Evolutionary conservation across 306 rosid genomes (phyloP).

Genomic region (Cucumis melo): DNA sequence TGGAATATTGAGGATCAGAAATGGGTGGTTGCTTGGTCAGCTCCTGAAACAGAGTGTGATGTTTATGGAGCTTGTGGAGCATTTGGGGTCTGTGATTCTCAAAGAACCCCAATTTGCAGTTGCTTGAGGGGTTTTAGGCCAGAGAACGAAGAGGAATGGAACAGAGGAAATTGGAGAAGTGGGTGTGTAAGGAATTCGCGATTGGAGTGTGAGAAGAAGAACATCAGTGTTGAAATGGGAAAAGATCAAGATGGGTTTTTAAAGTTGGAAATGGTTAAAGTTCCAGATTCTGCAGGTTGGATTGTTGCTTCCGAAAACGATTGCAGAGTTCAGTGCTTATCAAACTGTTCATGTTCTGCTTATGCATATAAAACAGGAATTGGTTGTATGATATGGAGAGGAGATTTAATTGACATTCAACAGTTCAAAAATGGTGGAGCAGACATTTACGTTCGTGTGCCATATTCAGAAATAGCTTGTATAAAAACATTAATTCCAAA

Average conservation of each 20-base stretch:
- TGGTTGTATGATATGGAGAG: slow-evolving; percentile 40
- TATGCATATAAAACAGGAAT: slow-evolving; percentile 24
- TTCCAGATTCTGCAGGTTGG: slow-evolving; percentile 12
- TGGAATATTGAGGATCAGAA: neutral
- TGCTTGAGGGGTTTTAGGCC: slow-evolving; percentile 40
- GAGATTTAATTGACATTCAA: slow-evolving; percentile 19
- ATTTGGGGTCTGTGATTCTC: slow-evolving; percentile 19
- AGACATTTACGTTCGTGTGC: slow-evolving; percentile 7
- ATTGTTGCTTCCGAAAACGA: slow-evolving; percentile 3
- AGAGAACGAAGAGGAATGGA: slow-evolving; percentile 15
- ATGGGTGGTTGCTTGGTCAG: neutral
- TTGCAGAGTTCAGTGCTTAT: slow-evolving; percentile 18
- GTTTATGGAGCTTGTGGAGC: slow-evolving; percentile 35
- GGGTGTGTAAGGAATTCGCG: slow-evolving; percentile 26
- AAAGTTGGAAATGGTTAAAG: slow-evolving; percentile 14
- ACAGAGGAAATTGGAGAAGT: slow-evolving; percentile 10
- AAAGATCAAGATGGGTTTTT: slow-evolving; percentile 15
- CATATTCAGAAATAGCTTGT: slow-evolving; percentile 1
- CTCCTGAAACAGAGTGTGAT: slow-evolving; percentile 15
- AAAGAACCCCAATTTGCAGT: slow-evolving; percentile 18
- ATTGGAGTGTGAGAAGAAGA: slow-evolving; percentile 17
- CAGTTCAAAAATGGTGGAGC: neutral
- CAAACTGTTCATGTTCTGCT: slow-evolving; percentile 39
- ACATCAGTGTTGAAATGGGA: neutral
- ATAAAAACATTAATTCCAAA: neutral